These are phyloP conservation scores for Penstemon davidsonii DNA, from an alignment of 257 asterid genomes.

Conservation along the genomic window DNA sequence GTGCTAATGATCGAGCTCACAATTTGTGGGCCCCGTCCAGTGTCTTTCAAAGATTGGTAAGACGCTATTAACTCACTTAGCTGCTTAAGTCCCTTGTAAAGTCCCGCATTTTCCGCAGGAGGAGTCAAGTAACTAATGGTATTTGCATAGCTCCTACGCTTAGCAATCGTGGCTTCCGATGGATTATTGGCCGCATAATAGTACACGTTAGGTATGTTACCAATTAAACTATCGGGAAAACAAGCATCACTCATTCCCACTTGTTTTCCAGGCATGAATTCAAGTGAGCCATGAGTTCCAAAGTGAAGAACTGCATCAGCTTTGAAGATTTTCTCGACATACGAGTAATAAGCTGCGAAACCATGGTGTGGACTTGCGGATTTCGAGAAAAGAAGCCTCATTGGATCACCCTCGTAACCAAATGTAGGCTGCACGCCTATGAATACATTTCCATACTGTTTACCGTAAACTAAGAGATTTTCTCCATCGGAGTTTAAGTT, in stretches of 20 bases:
- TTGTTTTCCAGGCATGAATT: conserved; percentile 97
- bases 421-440: conserved; percentile 97
- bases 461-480: conserved; percentile 87
- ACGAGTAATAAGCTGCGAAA: conserved; percentile 91
- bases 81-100: conserved; percentile 96
- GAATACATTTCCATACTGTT: conserved; percentile 79
- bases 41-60: conserved; percentile 86
- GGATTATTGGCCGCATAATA: conserved; percentile 98
- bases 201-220: conserved; percentile 88
- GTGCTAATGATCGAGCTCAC: conserved; percentile 92
- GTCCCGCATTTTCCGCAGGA: conserved; percentile 98
- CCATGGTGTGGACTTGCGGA: conserved; percentile 99
- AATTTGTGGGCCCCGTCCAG: conserved; percentile 87
- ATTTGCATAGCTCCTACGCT: conserved; percentile 90
- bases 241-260: conserved; percentile 98
- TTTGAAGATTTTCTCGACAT: conserved; percentile 77
- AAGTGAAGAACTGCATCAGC: conserved; percentile 99
- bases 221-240: conserved; percentile 89
- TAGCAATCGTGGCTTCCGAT: conserved; percentile 96
- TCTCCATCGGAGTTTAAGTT: conserved; percentile 94
- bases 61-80: conserved; percentile 88
- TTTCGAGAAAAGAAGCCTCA: conserved; percentile 93
- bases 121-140: conserved; percentile 98
- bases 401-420: conserved; percentile 98
- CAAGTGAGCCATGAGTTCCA: conserved; percentile 98